Percentiles rank a stretch among this genome's conserved stretches.
Conservation (phyloP, 345 rosid genomes). For the Aurinia saxatilis region DNA sequence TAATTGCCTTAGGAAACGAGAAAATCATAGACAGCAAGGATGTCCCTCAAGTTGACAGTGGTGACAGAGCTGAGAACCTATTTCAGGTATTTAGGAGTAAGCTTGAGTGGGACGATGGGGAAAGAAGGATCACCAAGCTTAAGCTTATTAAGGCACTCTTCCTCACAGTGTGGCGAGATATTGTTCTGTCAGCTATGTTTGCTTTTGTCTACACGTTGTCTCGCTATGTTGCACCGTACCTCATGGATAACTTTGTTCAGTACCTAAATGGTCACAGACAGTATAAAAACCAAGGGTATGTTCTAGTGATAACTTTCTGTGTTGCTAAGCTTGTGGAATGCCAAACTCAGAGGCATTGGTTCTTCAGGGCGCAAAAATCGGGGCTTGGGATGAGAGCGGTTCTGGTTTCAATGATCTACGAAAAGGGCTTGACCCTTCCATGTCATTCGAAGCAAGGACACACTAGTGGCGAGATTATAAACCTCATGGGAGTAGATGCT, state of each 20-base stretch:
- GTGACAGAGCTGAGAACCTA: constrained; percentile 29
- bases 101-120: constrained; percentile 30
- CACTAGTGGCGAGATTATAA: constrained; percentile 63
- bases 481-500: constrained; percentile 56
- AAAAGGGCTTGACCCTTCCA: constrained; percentile 50
- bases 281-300: constrained; percentile 39
- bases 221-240: constrained; percentile 37
- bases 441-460: constrained; percentile 39
- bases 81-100: constrained; percentile 23
- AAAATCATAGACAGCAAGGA: constrained; percentile 34
- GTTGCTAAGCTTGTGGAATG: constrained; percentile 55
- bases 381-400: constrained; percentile 46
- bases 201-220: constrained; percentile 27
- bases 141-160: constrained; percentile 34
- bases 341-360: constrained; percentile 39
- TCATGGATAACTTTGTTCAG: constrained; percentile 47
- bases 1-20: constrained; percentile 35
- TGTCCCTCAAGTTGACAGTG: constrained; percentile 38
- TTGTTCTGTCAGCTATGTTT: constrained; percentile 23
- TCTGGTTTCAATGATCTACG: constrained; percentile 40
- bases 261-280: constrained; percentile 32
- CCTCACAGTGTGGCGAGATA: constrained; percentile 32
- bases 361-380: constrained; percentile 31
- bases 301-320: constrained; percentile 36
- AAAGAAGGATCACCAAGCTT: constrained; percentile 26